These are phyloP conservation scores for Fusarium beomiforme DNA, from an alignment of 2,329 filamentous ascomycete species.

Conservation along the genomic window DNA sequence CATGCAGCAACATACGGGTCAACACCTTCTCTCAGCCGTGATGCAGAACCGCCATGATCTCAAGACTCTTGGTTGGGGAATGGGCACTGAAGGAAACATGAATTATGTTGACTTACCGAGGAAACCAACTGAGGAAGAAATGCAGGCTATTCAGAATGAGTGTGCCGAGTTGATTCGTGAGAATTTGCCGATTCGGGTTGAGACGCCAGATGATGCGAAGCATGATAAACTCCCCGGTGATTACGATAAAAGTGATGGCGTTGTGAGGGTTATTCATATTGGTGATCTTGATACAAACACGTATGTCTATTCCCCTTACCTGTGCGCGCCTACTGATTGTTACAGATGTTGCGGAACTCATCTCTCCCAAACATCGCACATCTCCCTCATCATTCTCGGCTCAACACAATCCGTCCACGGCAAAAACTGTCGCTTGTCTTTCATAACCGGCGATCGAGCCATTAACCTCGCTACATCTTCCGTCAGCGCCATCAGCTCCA, in stretches of 20 bases:
- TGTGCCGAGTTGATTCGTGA: constrained; percentile 43
- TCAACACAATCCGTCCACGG: constrained; percentile 44
- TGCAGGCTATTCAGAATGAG: constrained; percentile 38
- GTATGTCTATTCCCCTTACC: constrained; percentile 4
- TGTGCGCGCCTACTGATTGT: neutral
- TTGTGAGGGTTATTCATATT: constrained; percentile 44
- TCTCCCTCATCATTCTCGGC: constrained; percentile 44
- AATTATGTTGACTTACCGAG: constrained; percentile 47
- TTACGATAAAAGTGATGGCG: constrained; percentile 45
- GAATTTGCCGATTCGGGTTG: constrained; percentile 37
- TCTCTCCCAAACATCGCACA: constrained; percentile 45
- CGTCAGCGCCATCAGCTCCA: constrained; percentile 34
- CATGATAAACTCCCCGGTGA: constrained; percentile 41
- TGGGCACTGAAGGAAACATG: constrained; percentile 41
- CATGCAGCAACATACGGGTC: constrained; percentile 49
- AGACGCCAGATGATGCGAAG: constrained; percentile 40
- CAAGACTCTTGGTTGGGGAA: constrained; percentile 45
- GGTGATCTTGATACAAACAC: constrained; percentile 46
- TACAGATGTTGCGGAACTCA: constrained; percentile 47
- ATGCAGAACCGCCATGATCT: constrained; percentile 42
- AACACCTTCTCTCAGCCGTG: constrained; percentile 46
- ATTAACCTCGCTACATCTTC: constrained; percentile 38
- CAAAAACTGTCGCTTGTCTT: constrained; percentile 46
- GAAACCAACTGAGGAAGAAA: constrained; percentile 39
- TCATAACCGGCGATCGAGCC: constrained; percentile 43